Evolutionary conservation across 2,329 filamentous ascomycete genomes (phyloP).

Genomic region (Clarireedia paspali): DNA sequence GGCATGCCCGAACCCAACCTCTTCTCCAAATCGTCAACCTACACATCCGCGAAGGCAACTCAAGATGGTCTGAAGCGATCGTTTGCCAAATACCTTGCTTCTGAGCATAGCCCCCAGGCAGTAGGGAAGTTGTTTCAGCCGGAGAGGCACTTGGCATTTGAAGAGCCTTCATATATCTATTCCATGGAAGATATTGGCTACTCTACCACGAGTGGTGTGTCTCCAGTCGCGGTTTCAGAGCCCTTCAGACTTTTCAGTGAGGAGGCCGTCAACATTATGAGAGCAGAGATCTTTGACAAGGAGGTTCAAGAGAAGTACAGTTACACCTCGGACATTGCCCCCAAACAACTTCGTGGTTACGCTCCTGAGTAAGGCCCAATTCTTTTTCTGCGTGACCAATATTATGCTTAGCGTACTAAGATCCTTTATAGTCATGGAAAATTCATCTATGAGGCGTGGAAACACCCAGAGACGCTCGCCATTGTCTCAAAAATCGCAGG

Average conservation of each 20-base stretch:
- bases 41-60: constrained; percentile 23
- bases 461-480: constrained; percentile 43
- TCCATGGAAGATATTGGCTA: constrained; percentile 57
- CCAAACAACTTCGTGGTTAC: constrained; percentile 48
- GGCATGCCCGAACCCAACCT: constrained; percentile 22
- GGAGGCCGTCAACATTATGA: constrained; percentile 54
- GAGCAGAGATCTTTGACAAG: constrained; percentile 51
- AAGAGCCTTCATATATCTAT: constrained; percentile 41
- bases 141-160: constrained; percentile 46
- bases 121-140: constrained; percentile 41
- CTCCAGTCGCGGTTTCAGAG: constrained; percentile 54
- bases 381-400: constrained; percentile 1
- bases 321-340: constrained; percentile 51
- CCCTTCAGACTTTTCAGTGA: constrained; percentile 56
- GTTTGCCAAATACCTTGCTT: constrained; percentile 27
- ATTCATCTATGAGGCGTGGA: constrained; percentile 57
- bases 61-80: constrained; percentile 28
- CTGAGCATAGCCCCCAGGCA: constrained; percentile 20
- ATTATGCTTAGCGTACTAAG: constrained; percentile 9
- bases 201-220: constrained; percentile 47
- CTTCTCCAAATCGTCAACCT: constrained; percentile 19
- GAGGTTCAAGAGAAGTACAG: constrained; percentile 48
- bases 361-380: constrained; percentile 41
- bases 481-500: constrained; percentile 49
- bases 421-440: constrained; percentile 44